A percentile compares a stretch with the other conserved stretches of the same genome.
Evolutionary conservation across 495 filamentous ascomycete genomes (phyloP).

Genomic region (Penicillium argentinense): DNA sequence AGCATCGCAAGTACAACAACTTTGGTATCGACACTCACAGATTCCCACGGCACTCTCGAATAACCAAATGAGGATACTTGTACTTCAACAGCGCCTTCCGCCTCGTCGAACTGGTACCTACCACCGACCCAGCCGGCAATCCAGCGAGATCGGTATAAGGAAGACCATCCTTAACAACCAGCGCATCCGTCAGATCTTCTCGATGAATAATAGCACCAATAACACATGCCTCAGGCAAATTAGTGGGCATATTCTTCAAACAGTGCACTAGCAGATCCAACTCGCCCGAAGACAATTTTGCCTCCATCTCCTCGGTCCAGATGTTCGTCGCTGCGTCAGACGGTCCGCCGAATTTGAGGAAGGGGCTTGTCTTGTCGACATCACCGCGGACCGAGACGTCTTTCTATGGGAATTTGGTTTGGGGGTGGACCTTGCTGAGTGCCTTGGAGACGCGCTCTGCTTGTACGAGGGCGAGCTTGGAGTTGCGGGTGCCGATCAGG

Average conservation of each 20-base stretch:
- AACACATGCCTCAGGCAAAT: constrained; percentile 4
- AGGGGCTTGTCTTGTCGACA: constrained; percentile 77
- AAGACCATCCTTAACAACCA: constrained; percentile 5
- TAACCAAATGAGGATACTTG: constrained; percentile 7
- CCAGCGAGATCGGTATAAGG: constrained; percentile 2
- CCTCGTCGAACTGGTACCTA: constrained; percentile 10
- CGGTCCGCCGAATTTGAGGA: constrained; percentile 35
- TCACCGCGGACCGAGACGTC: constrained; percentile 22
- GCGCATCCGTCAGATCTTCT: constrained; percentile 9
- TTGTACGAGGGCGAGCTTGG: constrained; percentile 69
- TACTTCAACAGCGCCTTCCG: constrained; percentile 9
- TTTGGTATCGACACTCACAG: constrained; percentile 1
- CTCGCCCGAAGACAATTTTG: constrained; percentile 9
- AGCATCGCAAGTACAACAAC: neutral
- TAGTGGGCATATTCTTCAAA: constrained; percentile 11
- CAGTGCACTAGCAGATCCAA: constrained; percentile 11
- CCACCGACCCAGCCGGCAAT: constrained; percentile 6
- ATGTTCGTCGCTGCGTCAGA: constrained; percentile 14
- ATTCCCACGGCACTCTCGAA: constrained; percentile 10
- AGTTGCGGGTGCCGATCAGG: constrained; percentile 69
- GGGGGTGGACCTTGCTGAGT: constrained; percentile 56
- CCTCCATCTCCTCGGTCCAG: constrained; percentile 12
- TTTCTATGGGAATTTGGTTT: constrained; percentile 20
- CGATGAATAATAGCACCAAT: constrained; percentile 11
- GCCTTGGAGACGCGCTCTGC: constrained; percentile 58